Conservation (phyloP, 1,139 yeast genomes). For the Saccharomyces hybrid region DNA sequence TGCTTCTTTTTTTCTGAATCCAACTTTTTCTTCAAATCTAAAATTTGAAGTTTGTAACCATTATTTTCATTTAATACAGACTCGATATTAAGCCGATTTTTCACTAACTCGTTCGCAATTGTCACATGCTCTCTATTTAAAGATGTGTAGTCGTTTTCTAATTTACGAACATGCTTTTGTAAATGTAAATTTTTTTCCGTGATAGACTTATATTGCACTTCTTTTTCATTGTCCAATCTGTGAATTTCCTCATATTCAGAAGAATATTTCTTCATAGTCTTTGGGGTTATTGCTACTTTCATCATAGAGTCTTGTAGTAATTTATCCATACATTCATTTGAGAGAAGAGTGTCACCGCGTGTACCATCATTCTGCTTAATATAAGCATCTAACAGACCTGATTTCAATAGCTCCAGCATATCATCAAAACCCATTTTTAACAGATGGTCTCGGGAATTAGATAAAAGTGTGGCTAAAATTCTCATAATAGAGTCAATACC, state of each 20-base stretch:
- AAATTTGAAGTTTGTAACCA: constrained; percentile 46
- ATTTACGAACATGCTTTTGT: constrained; percentile 62
- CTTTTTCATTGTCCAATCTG: constrained; percentile 57
- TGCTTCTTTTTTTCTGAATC: constrained; percentile 27
- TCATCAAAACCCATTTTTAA: constrained; percentile 64
- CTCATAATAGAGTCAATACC: constrained; percentile 79
- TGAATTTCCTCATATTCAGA: constrained; percentile 71
- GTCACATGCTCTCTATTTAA: constrained; percentile 76
- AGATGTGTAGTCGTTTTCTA: constrained; percentile 62
- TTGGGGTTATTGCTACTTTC: constrained; percentile 58
- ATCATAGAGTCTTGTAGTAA: constrained; percentile 76
- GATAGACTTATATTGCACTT: constrained; percentile 60
- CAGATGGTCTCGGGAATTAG: constrained; percentile 54
- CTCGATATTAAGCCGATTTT: constrained; percentile 55
- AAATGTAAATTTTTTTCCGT: constrained; percentile 63
- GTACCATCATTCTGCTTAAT: constrained; percentile 29
- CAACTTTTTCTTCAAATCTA: constrained; percentile 38
- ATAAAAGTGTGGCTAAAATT: constrained; percentile 72
- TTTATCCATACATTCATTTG: constrained; percentile 35
- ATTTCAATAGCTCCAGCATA: constrained; percentile 66
- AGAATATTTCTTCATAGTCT: constrained; percentile 58
- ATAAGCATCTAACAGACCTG: constrained; percentile 56
- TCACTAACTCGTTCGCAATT: constrained; percentile 67
- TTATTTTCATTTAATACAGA: constrained; percentile 60
- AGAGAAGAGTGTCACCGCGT: constrained; percentile 42